Conservation (phyloP, 2,329 filamentous ascomycete species). For the Neocucurbitaria cava region DNA sequence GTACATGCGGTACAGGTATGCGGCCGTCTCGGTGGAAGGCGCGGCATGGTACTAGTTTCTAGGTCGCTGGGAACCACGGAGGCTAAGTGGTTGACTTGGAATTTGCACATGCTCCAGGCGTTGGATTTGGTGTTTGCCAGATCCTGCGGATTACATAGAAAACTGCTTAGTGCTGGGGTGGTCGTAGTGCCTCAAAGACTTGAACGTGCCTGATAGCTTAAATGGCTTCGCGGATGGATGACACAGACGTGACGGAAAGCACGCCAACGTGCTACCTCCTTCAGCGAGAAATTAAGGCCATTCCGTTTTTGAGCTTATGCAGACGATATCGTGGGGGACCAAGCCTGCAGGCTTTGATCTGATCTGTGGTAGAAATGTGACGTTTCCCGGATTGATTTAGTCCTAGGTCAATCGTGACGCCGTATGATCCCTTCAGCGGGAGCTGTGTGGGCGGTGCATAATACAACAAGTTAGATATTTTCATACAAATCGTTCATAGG, state of each 20-base stretch:
- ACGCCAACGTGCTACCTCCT: not conserved
- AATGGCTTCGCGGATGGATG: not conserved
- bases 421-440: not conserved
- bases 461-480: not conserved
- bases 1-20: not conserved
- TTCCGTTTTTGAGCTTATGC: not conserved
- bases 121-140: not conserved
- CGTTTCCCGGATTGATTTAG: no score
- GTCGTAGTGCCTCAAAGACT: not conserved
- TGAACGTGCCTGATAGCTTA: not conserved
- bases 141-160: not conserved
- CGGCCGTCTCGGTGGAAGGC: not conserved
- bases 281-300: not conserved
- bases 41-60: not conserved
- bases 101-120: not conserved
- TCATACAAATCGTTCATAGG: not conserved
- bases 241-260: not conserved
- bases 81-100: not conserved
- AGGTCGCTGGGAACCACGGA: not conserved
- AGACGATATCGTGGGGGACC: not conserved
- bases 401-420: not conserved
- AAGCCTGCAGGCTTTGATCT: no score
- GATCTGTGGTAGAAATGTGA: no score
- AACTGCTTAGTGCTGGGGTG: not conserved
- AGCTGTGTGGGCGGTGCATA: not conserved